Conservation (phyloP, 208 protist genomes). For the Tritrichomonas musculus region DNA sequence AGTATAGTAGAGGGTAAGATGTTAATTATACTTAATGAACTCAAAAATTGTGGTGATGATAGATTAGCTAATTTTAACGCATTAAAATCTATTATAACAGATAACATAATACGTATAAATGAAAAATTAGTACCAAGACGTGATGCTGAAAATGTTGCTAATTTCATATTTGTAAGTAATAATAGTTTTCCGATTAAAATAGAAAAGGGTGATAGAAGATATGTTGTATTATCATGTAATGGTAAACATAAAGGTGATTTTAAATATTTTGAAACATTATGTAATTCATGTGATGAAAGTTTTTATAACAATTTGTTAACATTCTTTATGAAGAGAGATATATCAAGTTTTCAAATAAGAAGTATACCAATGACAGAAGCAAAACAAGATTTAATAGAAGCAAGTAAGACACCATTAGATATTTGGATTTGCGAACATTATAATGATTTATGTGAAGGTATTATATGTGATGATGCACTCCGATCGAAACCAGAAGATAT, state of each 20-base stretch:
- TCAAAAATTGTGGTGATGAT: background rate
- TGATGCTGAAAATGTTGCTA: background rate
- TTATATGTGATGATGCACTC: background rate
- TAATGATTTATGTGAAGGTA: background rate
- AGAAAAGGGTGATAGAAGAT: background rate
- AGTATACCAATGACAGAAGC: background rate
- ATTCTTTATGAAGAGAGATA: background rate
- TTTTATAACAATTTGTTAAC: background rate
- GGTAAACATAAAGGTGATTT: background rate
- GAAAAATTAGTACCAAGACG: background rate
- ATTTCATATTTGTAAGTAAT: background rate
- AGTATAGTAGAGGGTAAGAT: background rate
- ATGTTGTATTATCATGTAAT: background rate
- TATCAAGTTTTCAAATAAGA: background rate
- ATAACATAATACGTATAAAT: background rate
- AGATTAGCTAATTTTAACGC: background rate
- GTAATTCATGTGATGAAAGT: background rate
- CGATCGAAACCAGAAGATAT: background rate
- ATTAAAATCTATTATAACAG: background rate
- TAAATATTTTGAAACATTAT: background rate
- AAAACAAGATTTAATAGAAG: background rate
- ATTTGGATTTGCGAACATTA: background rate
- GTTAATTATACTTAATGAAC: background rate
- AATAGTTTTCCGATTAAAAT: background rate
- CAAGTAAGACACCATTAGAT: background rate